phyloP scores from a whole-genome alignment of 495 filamentous ascomycete species.

The Penicillium pulvis region DNA sequence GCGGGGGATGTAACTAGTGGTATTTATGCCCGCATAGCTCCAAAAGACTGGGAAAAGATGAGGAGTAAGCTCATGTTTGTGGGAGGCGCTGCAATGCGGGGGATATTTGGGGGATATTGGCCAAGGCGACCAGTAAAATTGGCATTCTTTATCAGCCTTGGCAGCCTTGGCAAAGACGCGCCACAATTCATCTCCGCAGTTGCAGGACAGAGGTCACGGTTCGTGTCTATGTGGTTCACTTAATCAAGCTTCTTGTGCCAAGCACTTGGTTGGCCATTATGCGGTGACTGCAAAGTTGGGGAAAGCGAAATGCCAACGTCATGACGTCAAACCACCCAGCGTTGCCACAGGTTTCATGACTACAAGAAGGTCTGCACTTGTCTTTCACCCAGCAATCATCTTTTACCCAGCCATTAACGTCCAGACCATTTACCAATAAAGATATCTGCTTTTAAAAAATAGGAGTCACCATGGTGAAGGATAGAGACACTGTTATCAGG shows the following conservation, averaged over 20 bases:
- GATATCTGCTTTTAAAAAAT: background rate
- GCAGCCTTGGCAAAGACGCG: background rate
- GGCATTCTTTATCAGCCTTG: background rate
- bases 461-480: conserved; percentile 56
- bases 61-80: background rate
- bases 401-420: background rate
- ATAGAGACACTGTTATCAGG: conserved; percentile 58
- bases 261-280: background rate
- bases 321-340: background rate
- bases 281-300: background rate
- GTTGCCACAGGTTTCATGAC: background rate
- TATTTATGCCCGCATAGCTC: background rate
- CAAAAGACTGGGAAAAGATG: background rate
- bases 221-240: background rate
- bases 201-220: background rate
- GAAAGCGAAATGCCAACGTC: background rate
- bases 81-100: background rate
- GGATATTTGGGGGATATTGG: background rate
- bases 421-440: background rate
- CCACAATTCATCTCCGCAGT: background rate
- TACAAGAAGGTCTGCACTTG: background rate
- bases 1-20: background rate
- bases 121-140: background rate
- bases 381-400: too few relatives aligned
- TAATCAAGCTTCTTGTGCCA: background rate